phyloP scores from a whole-genome alignment of 108 stramenopile species.

The Skeletonema menzelii region DNA sequence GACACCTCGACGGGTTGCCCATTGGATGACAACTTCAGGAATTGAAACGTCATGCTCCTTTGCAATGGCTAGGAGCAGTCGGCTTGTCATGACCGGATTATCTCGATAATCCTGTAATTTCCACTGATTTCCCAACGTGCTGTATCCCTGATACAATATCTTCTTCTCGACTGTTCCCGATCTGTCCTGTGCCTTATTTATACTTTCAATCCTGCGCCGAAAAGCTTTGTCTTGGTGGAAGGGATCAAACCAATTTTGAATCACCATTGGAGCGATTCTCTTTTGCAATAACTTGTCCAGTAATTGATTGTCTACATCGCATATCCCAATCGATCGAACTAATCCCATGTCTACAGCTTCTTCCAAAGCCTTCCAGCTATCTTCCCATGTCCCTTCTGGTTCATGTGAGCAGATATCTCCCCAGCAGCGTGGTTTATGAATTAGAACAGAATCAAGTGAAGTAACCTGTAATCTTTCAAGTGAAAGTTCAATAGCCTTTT shows the following conservation, averaged over 20 bases:
- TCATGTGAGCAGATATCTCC: conserved; percentile 40
- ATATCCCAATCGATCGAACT: conserved; percentile 55
- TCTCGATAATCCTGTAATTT: conserved; percentile 36
- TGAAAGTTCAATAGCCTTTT: conserved; percentile 31
- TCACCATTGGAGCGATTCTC: conserved; percentile 46
- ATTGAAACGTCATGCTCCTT: conserved; percentile 38
- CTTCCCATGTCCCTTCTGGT: conserved; percentile 68
- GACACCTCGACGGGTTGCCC: conserved; percentile 55
- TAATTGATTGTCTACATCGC: conserved; percentile 50
- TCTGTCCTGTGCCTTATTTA: conserved; percentile 23
- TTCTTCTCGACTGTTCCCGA: conserved; percentile 12
- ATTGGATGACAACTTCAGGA: conserved; percentile 57
- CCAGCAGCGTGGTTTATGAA: conserved; percentile 68
- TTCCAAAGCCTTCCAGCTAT: conserved; percentile 56
- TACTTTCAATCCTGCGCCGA: conserved; percentile 21
- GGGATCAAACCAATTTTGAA: conserved; percentile 72
- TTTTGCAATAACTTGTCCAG: conserved; percentile 42
- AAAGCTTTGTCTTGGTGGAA: conserved; percentile 48
- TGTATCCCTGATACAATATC: conserved; percentile 62
- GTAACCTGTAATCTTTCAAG: conserved; percentile 24
- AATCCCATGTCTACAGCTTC: conserved; percentile 50
- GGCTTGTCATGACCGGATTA: conserved; percentile 54
- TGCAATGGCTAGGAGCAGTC: conserved; percentile 38
- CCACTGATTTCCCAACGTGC: conserved; percentile 59
- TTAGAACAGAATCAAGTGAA: conserved; percentile 53